These are phyloP conservation scores for Tolypocladium sp. DNA, from an alignment of 2,329 filamentous ascomycete genomes.

Conservation along the genomic window DNA sequence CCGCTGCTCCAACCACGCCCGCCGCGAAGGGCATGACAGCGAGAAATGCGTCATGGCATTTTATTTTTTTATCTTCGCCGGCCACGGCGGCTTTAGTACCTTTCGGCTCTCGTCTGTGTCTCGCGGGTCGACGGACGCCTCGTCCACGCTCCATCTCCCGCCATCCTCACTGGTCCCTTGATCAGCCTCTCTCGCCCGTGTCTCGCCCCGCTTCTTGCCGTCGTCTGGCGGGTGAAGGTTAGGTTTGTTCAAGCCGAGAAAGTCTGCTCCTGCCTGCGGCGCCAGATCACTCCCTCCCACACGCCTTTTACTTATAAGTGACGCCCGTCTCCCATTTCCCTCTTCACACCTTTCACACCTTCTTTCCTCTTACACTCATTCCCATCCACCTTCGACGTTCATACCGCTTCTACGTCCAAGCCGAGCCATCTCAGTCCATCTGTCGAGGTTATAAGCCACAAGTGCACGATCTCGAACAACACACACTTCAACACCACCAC, in stretches of 20 bases:
- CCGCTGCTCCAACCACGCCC: conserved; percentile 1
- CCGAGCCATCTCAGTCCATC: background rate
- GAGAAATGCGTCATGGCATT: conserved; percentile 17
- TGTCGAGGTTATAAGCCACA: background rate
- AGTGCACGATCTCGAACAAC: background rate
- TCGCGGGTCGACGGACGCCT: background rate
- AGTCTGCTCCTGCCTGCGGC: background rate
- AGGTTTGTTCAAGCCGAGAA: background rate
- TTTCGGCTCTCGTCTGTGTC: background rate
- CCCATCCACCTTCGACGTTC: background rate
- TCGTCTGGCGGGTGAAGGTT: background rate
- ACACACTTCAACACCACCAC: background rate
- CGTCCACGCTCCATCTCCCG: background rate
- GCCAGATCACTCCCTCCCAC: background rate
- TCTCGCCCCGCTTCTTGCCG: background rate
- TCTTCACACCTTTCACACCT: background rate
- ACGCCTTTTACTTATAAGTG: background rate
- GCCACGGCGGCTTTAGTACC: background rate
- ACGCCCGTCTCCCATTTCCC: background rate
- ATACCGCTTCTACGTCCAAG: background rate
- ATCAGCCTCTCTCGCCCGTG: background rate
- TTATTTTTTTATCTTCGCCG: background rate
- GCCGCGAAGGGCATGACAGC: conserved; percentile 11
- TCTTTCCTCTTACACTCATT: background rate
- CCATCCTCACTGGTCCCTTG: background rate